Evolutionary conservation across 2,329 filamentous ascomycete species (phyloP).

Genomic region (Verticillium nonalfalfae): DNA sequence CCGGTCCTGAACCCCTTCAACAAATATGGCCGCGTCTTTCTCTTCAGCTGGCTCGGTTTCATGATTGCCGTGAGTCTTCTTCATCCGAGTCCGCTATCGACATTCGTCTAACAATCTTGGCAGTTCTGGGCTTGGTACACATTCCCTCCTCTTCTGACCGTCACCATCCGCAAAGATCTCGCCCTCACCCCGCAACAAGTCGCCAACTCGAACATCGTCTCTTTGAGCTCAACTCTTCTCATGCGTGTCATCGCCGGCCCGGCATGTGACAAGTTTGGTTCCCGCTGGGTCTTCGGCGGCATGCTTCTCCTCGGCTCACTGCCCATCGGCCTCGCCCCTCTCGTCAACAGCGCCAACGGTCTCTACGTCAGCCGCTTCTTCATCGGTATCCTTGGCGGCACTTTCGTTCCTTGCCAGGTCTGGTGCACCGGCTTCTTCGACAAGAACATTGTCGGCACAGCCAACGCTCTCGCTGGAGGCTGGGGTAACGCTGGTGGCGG

Average conservation of each 20-base stretch:
- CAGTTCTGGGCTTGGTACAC: constrained; percentile 86
- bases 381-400: constrained; percentile 70
- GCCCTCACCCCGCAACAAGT: constrained; percentile 64
- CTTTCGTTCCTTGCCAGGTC: constrained; percentile 82
- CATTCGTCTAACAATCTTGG: constrained; percentile 42
- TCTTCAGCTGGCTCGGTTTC: constrained; percentile 84
- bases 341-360: constrained; percentile 56
- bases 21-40: constrained; percentile 79
- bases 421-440: constrained; percentile 94
- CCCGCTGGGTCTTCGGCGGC: constrained; percentile 72
- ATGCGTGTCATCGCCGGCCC: constrained; percentile 75
- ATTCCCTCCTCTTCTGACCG: constrained; percentile 73
- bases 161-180: constrained; percentile 76
- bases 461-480: constrained; percentile 78
- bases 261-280: constrained; percentile 78
- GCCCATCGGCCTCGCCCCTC: constrained; percentile 75
- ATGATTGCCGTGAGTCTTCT: constrained; percentile 66
- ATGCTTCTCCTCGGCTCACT: constrained; percentile 72
- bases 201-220: constrained; percentile 86
- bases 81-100: not conserved
- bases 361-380: constrained; percentile 75
- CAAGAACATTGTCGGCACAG: constrained; percentile 83
- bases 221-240: constrained; percentile 66
- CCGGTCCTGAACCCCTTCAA: constrained; percentile 74
- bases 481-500: constrained; percentile 85